These are phyloP conservation scores for Lichtheimia corymbifera DNA, from an alignment of 371 early-diverging fungal species.

Conservation along the genomic window DNA sequence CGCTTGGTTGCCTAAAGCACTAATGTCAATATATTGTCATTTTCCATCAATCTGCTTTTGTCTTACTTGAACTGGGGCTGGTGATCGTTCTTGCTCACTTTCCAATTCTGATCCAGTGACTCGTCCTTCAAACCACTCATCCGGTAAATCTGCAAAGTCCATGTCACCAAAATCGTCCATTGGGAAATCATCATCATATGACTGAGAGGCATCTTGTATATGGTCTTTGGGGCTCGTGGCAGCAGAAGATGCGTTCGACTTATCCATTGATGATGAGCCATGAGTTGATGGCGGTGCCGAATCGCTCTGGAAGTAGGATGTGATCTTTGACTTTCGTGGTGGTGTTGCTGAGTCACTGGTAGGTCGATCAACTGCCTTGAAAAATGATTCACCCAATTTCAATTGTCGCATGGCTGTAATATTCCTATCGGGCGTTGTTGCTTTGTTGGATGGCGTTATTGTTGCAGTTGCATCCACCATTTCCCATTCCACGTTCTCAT, in stretches of 20 bases:
- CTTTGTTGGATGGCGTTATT: constrained; percentile 1
- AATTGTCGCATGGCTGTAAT: constrained; percentile 18
- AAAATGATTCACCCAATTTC: constrained; percentile 32
- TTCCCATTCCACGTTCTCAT: constrained; percentile 43
- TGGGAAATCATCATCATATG: constrained; percentile 9
- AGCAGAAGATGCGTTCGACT: no score
- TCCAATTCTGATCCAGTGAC: background rate
- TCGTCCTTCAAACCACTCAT: constrained; percentile 35
- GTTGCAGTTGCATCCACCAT: constrained; percentile 10
- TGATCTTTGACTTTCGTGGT: constrained; percentile 13
- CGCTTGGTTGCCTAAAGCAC: background rate
- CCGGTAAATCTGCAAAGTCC: constrained; percentile 40
- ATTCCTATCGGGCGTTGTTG: background rate
- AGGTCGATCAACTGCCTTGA: background rate
- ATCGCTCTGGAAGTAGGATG: constrained; percentile 10
- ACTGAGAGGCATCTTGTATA: background rate
- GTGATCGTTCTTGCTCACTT: background rate
- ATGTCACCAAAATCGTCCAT: constrained; percentile 32
- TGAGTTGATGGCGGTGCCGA: background rate
- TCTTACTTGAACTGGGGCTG: no score
- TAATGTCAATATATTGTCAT: background rate
- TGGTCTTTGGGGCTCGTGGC: background rate
- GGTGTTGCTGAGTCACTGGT: background rate
- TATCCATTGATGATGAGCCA: no score
- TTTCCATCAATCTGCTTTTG: background rate